Evolutionary conservation across 805 yeast species (phyloP), one percentile per base, ranked within the genome.

Genomic region (Peterozyma xylosa): DNA sequence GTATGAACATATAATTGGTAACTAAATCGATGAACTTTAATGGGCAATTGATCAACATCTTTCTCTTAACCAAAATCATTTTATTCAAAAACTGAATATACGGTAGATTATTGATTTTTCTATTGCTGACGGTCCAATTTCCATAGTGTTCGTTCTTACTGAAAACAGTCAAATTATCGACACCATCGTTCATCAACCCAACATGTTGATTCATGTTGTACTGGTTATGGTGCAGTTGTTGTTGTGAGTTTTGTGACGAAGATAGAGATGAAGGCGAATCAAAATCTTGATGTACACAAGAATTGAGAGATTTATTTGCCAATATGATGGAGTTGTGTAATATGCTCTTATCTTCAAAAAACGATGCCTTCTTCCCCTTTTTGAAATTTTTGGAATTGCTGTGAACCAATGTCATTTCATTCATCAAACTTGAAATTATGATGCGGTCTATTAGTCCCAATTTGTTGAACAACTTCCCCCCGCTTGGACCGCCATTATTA

Each of bases 241-340:
- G 39, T 9, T 18, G 34, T 37, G 6, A 11, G 30, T 14, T 35
- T 42, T 33, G 29, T 30, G 30, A 34, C 27, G 37, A 35, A 34
- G 35, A 17, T 39, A 21, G 14, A 32, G 38, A 34, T 47, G 37
- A 43, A n/a, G 21, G 42, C 50, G 50, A 45, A 34, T 53, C 37
- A 36, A 43, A 37, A 7, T 44, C 47, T 9, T 40, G 41, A 16
- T 30, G 33, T 11, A 33, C 42, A 16, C 30, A 51, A 21, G 27
- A 5, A 40, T 58, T 61, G 42, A 61, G 56, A 17, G 67, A 66
- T 51, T 72, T 74, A 50, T 75, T 76, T 9, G 74, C 67, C 50
- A 76, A 62, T 13, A 77, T 76, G 15, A 76, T 70, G 0, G 79
- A 66, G 53, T 76, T 75, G 48, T 78, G 82, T 9, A 77, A 54